phyloP scores from a whole-genome alignment of 2,329 filamentous ascomycete species.

The Ceratocystis variospora region DNA sequence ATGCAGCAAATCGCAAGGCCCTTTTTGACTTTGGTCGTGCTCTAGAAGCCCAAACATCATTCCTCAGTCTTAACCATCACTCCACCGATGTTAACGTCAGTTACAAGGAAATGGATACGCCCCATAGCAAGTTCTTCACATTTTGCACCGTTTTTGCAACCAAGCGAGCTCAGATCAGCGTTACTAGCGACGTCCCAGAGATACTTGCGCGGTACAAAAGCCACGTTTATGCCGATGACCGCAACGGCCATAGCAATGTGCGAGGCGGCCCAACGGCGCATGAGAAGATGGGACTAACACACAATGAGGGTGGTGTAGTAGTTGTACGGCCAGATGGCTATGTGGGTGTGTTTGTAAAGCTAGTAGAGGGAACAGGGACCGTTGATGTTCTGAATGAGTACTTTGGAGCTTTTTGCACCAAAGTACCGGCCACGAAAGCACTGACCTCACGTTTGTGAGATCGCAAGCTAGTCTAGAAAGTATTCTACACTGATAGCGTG shows the following conservation, averaged over 20 bases:
- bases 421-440: background rate
- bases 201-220: slow-evolving; percentile 62
- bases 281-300: slow-evolving; percentile 69
- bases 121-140: slow-evolving; percentile 71
- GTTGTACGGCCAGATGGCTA: slow-evolving; percentile 82
- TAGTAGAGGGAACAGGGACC: slow-evolving; percentile 65
- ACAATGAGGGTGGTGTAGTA: slow-evolving; percentile 62
- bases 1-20: slow-evolving; percentile 42
- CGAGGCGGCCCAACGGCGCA: slow-evolving; percentile 42
- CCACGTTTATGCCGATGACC: slow-evolving; percentile 76
- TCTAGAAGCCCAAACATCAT: slow-evolving; percentile 52
- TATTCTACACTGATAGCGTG: background rate
- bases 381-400: slow-evolving; percentile 72
- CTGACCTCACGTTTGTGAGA: background rate
- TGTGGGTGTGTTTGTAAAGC: slow-evolving; percentile 58
- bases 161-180: slow-evolving; percentile 55
- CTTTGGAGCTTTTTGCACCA: slow-evolving; percentile 36
- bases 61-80: slow-evolving; percentile 54
- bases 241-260: slow-evolving; percentile 44
- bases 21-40: slow-evolving; percentile 55
- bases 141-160: slow-evolving; percentile 62
- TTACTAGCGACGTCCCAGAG: slow-evolving; percentile 54
- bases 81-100: slow-evolving; percentile 48
- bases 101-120: slow-evolving; percentile 71
- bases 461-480: background rate